Evolutionary conservation across 768 basidiomycete species (phyloP).

Genomic region (Rubroboletus satanas): DNA sequence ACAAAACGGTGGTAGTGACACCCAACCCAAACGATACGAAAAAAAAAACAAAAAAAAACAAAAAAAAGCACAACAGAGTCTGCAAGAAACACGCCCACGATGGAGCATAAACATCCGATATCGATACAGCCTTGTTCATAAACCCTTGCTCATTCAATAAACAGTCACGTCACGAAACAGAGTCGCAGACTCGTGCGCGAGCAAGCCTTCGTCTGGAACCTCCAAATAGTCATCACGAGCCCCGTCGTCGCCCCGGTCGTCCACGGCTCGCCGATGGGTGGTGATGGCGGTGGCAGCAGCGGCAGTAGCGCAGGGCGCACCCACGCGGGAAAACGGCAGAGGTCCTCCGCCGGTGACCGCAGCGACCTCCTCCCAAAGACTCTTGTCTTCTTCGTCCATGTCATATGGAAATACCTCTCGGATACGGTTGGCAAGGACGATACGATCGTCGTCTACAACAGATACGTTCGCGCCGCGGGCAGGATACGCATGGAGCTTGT

Average conservation of each 20-base stretch:
- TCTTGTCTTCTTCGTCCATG: conserved; percentile 26
- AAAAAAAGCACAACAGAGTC: neutral
- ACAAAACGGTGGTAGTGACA: neutral
- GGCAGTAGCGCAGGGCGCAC: conserved; percentile 9
- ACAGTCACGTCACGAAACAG: conserved; percentile 23
- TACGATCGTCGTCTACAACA: conserved; percentile 1
- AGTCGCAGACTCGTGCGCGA: conserved; percentile 15
- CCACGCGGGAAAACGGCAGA: conserved; percentile 14
- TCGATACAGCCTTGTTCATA: conserved; percentile 6
- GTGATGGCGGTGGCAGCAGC: too few relatives aligned
- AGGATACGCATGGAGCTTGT: neutral
- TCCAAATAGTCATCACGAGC: conserved; percentile 10
- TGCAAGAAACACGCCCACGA: neutral
- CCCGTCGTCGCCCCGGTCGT: conserved; percentile 3
- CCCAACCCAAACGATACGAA: neutral
- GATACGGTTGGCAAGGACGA: conserved; percentile 6
- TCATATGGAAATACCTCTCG: conserved; percentile 20
- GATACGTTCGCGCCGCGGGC: neutral
- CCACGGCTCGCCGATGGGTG: neutral
- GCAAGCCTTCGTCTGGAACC: conserved; percentile 15
- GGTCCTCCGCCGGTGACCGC: conserved; percentile 18
- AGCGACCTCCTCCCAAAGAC: conserved; percentile 29
- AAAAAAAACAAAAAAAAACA: neutral
- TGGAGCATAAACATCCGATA: neutral
- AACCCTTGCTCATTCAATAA: conserved; percentile 9